Evolutionary conservation across 2,329 filamentous ascomycete genomes (phyloP).

Genomic region (Neopestalotiopsis sp.): DNA sequence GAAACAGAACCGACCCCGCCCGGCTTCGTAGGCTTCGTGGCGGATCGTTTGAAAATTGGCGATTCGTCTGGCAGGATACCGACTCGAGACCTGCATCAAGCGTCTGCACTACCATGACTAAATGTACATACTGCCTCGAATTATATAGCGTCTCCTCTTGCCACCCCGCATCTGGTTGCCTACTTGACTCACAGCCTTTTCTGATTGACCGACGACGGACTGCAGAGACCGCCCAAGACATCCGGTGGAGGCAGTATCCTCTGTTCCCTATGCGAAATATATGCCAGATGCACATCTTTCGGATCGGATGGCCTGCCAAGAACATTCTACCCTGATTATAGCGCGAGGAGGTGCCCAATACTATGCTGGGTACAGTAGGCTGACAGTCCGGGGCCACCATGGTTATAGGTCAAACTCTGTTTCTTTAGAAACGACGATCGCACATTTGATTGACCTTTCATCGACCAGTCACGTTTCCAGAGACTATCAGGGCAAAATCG

Average conservation of each 20-base stretch:
- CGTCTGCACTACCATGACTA: not conserved
- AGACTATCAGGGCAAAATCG: too few relatives aligned
- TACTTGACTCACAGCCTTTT: not conserved
- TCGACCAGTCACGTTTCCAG: not conserved
- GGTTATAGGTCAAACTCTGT: not conserved
- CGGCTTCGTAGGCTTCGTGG: not conserved
- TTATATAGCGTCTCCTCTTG: not conserved
- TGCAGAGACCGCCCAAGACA: not conserved
- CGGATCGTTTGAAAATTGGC: not conserved
- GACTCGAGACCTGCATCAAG: slow-evolving; percentile 1
- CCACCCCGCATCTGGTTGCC: not conserved
- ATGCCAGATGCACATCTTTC: not conserved
- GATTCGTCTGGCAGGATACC: not conserved
- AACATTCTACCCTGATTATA: not conserved
- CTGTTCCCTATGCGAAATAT: not conserved
- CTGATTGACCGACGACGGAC: not conserved
- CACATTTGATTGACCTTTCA: not conserved
- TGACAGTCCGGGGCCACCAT: not conserved
- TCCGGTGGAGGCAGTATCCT: not conserved
- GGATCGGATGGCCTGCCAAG: not conserved
- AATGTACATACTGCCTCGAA: not conserved
- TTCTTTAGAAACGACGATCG: not conserved
- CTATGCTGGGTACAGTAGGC: not conserved
- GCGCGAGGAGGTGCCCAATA: not conserved
- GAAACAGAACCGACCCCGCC: not conserved